Evolutionary conservation across 2,329 filamentous ascomycete genomes (phyloP).

Genomic region (Colletotrichum cordylinicola): DNA sequence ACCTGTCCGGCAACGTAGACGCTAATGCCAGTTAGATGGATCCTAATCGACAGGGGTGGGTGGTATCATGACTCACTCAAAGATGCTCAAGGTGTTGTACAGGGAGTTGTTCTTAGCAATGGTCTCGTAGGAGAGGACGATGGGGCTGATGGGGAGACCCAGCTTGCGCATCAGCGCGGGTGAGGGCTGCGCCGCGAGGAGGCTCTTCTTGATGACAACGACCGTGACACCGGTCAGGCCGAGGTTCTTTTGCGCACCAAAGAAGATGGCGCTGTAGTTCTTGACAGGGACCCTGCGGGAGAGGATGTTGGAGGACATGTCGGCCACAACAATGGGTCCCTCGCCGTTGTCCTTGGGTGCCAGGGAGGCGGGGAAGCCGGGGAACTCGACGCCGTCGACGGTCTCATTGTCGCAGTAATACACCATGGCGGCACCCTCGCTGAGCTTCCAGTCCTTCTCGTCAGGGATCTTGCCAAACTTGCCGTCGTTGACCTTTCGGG

Average conservation of each 20-base stretch:
- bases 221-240: constrained; percentile 87
- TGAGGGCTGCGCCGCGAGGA: constrained; percentile 78
- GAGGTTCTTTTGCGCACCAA: constrained; percentile 94
- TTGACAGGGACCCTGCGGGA: constrained; percentile 77
- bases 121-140: constrained; percentile 82
- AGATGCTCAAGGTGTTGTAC: constrained; percentile 96
- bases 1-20: constrained; percentile 92
- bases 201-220: constrained; percentile 79
- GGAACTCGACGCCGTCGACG: constrained; percentile 92
- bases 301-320: constrained; percentile 96
- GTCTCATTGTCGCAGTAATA: constrained; percentile 97
- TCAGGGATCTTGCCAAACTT: constrained; percentile 88
- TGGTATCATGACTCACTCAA: constrained; percentile 62
- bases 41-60: background rate
- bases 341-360: constrained; percentile 63
- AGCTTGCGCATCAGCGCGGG: constrained; percentile 75
- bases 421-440: constrained; percentile 72
- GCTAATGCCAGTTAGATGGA: constrained; percentile 42
- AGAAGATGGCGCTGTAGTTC: constrained; percentile 87
- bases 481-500: constrained; percentile 68
- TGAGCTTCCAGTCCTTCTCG: constrained; percentile 78
- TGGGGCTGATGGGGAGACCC: constrained; percentile 77
- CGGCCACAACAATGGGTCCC: constrained; percentile 80
- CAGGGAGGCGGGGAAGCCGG: constrained; percentile 70
- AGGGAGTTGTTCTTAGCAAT: constrained; percentile 93